Percentiles rank a stretch among this genome's conserved stretches.
Conservation (phyloP, 306 rosid genomes). For the Mucuna pruriens region DNA sequence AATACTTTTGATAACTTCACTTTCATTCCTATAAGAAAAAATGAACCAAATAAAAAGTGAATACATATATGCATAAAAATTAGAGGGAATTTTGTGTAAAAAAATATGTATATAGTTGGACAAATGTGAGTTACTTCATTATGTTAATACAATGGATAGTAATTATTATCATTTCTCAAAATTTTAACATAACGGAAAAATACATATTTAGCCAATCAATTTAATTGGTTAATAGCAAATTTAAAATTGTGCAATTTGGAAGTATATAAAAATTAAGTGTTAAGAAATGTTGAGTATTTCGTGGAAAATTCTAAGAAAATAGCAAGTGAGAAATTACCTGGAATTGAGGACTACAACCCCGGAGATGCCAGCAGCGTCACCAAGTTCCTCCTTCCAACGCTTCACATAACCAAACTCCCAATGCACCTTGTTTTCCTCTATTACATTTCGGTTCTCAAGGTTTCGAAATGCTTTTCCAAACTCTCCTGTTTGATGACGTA, state of each 20-base stretch:
- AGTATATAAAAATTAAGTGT: too few species aligned
- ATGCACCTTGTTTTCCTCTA: too few species aligned
- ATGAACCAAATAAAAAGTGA: neutral
- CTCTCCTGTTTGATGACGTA: neutral
- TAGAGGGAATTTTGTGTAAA: neutral
- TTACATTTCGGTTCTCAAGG: neutral
- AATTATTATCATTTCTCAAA: too few species aligned
- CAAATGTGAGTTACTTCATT: neutral
- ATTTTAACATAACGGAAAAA: too few species aligned
- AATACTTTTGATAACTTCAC: neutral
- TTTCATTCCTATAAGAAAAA: conserved; percentile 10
- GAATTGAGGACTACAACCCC: neutral
- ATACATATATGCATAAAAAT: neutral
- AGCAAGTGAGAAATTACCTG: neutral
- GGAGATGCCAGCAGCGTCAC: neutral
- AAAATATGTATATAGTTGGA: neutral
- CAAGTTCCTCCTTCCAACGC: neutral
- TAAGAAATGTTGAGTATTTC: too few species aligned
- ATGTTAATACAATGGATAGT: too few species aligned
- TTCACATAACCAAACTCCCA: too few species aligned
- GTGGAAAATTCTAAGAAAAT: too few species aligned
- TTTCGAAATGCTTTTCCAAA: neutral
- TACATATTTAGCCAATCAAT: too few species aligned
- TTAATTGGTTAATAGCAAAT: too few species aligned
- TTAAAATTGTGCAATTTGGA: too few species aligned